These are phyloP conservation scores for Rhizopogon sp. DNA, from an alignment of 768 basidiomycete species.

Conservation along the genomic window DNA sequence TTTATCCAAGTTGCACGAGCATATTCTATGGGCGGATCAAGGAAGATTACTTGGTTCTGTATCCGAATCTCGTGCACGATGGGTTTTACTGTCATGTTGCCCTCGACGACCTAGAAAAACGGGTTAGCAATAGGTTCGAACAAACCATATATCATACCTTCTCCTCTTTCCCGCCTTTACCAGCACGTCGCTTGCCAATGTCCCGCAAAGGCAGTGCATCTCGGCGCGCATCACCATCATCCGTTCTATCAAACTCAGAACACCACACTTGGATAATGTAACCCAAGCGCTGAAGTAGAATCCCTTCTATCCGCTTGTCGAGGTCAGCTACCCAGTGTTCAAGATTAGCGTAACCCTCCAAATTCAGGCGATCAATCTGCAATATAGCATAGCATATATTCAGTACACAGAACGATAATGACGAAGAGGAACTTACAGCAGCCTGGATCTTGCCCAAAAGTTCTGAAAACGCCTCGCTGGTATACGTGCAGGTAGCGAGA, in stretches of 20 bases:
- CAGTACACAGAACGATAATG: not conserved
- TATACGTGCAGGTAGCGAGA: constrained; percentile 82
- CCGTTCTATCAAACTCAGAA: constrained; percentile 72
- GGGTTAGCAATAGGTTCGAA: not conserved
- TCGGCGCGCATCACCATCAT: constrained; percentile 60
- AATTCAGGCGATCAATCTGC: constrained; percentile 88
- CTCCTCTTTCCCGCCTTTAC: constrained; percentile 72
- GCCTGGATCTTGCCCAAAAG: constrained; percentile 78
- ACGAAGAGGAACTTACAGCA: constrained; percentile 46
- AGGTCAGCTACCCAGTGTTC: constrained; percentile 89
- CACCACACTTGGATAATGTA: constrained; percentile 87
- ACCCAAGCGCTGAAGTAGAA: constrained; percentile 68
- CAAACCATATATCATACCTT: constrained; percentile 41
- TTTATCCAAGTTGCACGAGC: constrained; percentile 87
- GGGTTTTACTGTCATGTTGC: constrained; percentile 72
- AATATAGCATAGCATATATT: not conserved
- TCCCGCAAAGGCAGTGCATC: constrained; percentile 49
- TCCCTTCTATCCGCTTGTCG: constrained; percentile 76
- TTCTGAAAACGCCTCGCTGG: constrained; percentile 74
- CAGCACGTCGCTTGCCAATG: constrained; percentile 57
- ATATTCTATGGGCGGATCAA: constrained; percentile 96
- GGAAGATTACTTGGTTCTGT: constrained; percentile 97
- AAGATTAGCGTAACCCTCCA: constrained; percentile 94
- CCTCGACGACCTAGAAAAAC: constrained; percentile 55
- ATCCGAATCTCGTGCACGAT: constrained; percentile 96